A percentile compares a stretch with the other conserved stretches of the same genome.
Evolutionary conservation across 2,329 filamentous ascomycete species (phyloP).

Genomic region (Curvularia lunata): DNA sequence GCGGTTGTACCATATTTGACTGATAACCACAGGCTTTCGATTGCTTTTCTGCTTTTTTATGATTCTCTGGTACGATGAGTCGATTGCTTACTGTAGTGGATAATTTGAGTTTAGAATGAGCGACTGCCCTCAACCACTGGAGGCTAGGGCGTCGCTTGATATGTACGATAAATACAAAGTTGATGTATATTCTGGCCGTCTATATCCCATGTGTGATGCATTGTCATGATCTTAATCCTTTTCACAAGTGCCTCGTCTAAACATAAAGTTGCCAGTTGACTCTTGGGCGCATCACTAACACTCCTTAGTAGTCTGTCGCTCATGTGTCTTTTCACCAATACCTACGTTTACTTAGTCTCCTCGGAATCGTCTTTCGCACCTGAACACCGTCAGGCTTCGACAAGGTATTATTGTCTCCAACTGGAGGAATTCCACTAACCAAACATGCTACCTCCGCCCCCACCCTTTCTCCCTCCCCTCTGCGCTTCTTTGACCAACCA

Average conservation of each 20-base stretch:
- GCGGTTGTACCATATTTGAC: not conserved
- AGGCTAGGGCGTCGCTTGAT: not conserved
- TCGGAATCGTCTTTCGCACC: slow-evolving; percentile 1
- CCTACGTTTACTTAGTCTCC: not conserved
- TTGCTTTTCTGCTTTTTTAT: not conserved
- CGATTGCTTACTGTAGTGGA: not conserved
- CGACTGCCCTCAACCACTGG: not conserved
- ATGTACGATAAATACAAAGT: not conserved
- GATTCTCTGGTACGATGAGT: not conserved
- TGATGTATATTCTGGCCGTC: not conserved
- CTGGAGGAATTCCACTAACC: slow-evolving; percentile 31
- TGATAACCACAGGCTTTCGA: not conserved
- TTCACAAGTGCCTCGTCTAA: not conserved
- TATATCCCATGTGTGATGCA: not conserved
- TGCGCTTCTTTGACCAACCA: slow-evolving; percentile 58
- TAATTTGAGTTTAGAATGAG: not conserved
- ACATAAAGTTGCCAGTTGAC: too few species aligned
- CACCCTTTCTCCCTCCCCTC: slow-evolving; percentile 53
- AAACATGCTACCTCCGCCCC: slow-evolving; percentile 54
- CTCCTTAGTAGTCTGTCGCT: not conserved
- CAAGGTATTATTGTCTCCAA: not conserved
- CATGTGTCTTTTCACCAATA: not conserved
- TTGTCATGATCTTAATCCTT: not conserved
- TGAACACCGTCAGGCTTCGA: slow-evolving; percentile 9
- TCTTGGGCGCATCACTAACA: not conserved